Evolutionary conservation across 2,329 filamentous ascomycete species (phyloP), one percentile per base, ranked within the genome.

Genomic region (Purpureocillium takamizusanense): DNA sequence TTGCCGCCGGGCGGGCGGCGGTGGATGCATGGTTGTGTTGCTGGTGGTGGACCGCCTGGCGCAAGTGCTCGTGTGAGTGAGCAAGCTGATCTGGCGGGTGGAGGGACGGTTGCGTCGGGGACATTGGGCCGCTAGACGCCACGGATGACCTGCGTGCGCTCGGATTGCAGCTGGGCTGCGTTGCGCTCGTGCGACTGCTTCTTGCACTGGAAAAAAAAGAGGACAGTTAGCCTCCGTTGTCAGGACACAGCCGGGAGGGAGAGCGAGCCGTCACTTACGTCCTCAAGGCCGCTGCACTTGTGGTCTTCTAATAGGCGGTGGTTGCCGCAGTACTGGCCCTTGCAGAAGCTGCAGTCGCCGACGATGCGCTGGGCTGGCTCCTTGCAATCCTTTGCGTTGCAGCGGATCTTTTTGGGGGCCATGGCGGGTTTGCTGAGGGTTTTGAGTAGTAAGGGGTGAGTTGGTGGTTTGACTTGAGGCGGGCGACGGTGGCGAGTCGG

Each of bases 141-240:
- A 66, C 85, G 89, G 67, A 97, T 92, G 53, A 94, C 88, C 47
- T 90, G 83, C 34, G 92, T 98, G 57, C 90, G 76, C 73, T 98
- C 90, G 41, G 81, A 78, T 64, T 95, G 86, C 57, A 98, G 72
- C 67, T 94, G 89, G 48, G 88, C 84, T 42, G 87, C 86, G 61
- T 98, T 98, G 49, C 88, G 81, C 61, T 94, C 87, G 65, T 95
- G 87, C 35, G 86, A 90, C 63, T 95, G 88, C 71, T 94, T 92
- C 75, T 95, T 95, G 75, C 90, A 95, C 78, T 83, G 56, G 23
- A 37, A 38, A 41, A 44, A 15, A 25, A 25, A 25, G 10, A 25
- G 5, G 21, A 25, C 21, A 35, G 37, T 45, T 29, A 50, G 43
- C 33, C 31, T 28, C 7, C 3, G 18, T 13, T 5, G 29, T 34